phyloP scores from a whole-genome alignment of 257 asterid genomes.

The Solanum arcanum region DNA sequence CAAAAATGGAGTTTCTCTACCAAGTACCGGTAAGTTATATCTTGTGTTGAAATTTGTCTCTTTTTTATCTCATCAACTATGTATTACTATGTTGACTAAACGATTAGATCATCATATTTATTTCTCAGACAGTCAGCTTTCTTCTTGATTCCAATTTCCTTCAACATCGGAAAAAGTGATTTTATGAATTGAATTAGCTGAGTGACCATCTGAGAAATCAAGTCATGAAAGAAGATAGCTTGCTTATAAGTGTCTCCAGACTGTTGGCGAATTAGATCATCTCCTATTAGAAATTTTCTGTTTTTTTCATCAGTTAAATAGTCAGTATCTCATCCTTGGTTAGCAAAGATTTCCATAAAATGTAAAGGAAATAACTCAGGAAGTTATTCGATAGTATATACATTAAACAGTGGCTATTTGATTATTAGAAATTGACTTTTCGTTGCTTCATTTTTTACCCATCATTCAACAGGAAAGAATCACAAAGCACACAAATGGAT shows the following conservation, averaged over 20 bases:
- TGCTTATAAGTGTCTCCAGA: background rate
- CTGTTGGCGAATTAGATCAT: background rate
- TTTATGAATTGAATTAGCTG: background rate
- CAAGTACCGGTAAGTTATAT: background rate
- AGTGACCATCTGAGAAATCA: background rate
- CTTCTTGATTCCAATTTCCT: background rate
- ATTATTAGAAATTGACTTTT: background rate
- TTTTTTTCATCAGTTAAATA: background rate
- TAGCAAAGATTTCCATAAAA: background rate
- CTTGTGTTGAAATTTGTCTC: background rate
- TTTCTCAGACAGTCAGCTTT: background rate
- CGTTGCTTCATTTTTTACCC: background rate
- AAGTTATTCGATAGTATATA: background rate
- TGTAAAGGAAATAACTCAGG: background rate
- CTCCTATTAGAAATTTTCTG: background rate
- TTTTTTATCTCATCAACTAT: background rate
- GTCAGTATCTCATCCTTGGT: background rate
- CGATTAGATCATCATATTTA: background rate
- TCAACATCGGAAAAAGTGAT: background rate
- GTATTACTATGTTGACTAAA: background rate
- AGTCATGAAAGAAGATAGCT: background rate
- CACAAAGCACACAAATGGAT: constrained; percentile 33
- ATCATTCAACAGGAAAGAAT: background rate
- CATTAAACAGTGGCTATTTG: background rate
- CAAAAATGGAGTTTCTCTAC: background rate